These are phyloP conservation scores for Gleditsia sinensis DNA, from an alignment of 306 rosid genomes.

Conservation along the genomic window DNA sequence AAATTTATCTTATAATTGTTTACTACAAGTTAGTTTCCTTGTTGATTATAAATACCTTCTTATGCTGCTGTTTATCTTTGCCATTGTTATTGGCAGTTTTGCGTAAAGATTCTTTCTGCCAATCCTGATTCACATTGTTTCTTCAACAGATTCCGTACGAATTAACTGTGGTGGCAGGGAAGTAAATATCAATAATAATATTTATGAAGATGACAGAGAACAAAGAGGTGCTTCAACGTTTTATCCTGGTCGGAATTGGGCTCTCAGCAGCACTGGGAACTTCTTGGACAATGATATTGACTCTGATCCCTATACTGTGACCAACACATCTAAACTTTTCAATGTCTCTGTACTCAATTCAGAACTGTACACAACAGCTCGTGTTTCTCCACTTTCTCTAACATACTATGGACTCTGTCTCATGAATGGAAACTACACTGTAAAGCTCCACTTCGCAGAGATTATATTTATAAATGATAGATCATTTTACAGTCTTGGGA, in stretches of 20 bases:
- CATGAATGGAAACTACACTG: constrained; percentile 71
- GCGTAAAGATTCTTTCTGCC: not conserved
- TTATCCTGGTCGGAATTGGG: constrained; percentile 64
- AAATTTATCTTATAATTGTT: not conserved
- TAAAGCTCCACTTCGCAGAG: constrained; percentile 94
- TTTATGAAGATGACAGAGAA: constrained; percentile 71
- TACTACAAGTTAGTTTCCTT: not conserved
- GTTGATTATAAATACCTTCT: not conserved
- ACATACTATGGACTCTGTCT: constrained; percentile 94
- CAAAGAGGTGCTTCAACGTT: constrained; percentile 74
- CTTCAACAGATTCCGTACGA: constrained; percentile 62
- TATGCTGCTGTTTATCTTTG: not conserved
- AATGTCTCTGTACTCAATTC: constrained; percentile 47
- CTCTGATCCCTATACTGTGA: constrained; percentile 59
- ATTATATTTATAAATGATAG: constrained; percentile 61
- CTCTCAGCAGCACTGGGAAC: constrained; percentile 88
- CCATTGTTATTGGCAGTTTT: not conserved
- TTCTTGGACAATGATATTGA: constrained; percentile 87
- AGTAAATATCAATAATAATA: constrained; percentile 44
- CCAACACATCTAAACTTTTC: constrained; percentile 66
- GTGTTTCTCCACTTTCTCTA: constrained; percentile 81
- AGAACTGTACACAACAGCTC: constrained; percentile 70
- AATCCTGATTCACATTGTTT: constrained; percentile 7
- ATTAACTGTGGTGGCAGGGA: constrained; percentile 90
- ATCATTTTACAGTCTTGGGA: constrained; percentile 69